Percentiles rank a stretch among this genome's conserved stretches.
These are phyloP conservation scores for Wilcoxina mikolae DNA, from an alignment of 495 filamentous ascomycete genomes.

Conservation along the genomic window DNA sequence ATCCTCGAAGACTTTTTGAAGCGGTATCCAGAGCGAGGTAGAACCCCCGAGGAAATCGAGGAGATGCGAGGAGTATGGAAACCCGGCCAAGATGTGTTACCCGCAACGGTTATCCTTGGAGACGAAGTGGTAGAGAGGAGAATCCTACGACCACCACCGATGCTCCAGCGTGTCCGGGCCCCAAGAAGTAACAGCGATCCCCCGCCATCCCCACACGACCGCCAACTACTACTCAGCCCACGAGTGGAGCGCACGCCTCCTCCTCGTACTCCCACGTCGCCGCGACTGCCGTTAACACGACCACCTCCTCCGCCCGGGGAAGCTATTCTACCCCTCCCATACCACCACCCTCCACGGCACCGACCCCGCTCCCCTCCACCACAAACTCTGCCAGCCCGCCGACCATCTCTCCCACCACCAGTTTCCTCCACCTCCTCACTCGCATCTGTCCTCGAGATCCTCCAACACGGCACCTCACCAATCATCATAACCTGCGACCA, in stretches of 20 bases:
- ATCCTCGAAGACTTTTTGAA: constrained; percentile 65
- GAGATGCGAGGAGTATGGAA: constrained; percentile 57
- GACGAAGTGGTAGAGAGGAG: neutral
- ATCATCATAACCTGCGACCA: constrained; percentile 9
- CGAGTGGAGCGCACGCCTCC: neutral
- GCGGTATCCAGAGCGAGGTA: constrained; percentile 56
- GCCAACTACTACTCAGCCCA: neutral
- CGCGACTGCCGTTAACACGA: neutral
- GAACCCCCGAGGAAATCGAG: constrained; percentile 50
- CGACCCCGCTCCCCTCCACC: neutral
- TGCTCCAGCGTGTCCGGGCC: neutral
- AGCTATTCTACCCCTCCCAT: neutral
- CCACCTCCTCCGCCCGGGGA: neutral
- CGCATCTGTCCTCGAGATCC: constrained; percentile 4
- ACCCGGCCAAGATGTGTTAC: constrained; percentile 61
- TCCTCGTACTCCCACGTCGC: neutral
- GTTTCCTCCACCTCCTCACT: neutral
- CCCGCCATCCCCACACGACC: neutral
- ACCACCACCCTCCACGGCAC: neutral
- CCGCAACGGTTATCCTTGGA: neutral
- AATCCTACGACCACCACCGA: neutral
- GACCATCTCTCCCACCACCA: neutral
- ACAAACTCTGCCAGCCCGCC: neutral
- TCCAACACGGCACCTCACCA: neutral
- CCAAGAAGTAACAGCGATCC: constrained; percentile 3